Conservation (phyloP, 768 basidiomycete species). For the Exidia glandulosa region DNA sequence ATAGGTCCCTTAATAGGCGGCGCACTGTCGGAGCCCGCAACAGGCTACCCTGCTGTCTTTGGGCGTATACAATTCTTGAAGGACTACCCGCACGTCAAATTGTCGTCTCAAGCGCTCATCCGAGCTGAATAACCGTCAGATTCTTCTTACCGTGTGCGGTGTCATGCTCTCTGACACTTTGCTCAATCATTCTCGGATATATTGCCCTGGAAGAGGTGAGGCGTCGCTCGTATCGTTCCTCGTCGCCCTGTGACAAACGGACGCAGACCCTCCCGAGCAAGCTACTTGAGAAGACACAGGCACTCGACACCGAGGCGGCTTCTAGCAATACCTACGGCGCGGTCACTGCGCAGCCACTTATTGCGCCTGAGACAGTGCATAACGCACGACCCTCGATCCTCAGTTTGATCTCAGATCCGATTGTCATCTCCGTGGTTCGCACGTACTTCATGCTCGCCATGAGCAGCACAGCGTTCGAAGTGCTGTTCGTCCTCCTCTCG, state of each 20-base stretch:
- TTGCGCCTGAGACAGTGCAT: neutral
- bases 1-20: neutral
- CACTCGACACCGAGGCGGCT: neutral
- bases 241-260: neutral
- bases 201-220: neutral
- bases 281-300: neutral
- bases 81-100: neutral
- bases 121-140: neutral
- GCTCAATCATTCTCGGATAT: neutral
- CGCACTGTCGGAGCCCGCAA: neutral
- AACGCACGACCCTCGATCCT: neutral
- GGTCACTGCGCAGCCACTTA: neutral
- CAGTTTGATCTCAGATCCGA: neutral
- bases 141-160: neutral
- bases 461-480: neutral
- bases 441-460: neutral
- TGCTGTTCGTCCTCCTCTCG: neutral
- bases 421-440: neutral
- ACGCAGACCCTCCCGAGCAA: neutral
- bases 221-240: neutral
- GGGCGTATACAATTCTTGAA: neutral
- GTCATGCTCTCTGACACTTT: neutral
- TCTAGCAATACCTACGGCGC: neutral
- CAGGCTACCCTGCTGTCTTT: neutral
- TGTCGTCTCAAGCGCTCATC: neutral